Evolutionary conservation across 495 filamentous ascomycete species (phyloP), one percentile per base, ranked within the genome.

Genomic region (Tricharina praecox): DNA sequence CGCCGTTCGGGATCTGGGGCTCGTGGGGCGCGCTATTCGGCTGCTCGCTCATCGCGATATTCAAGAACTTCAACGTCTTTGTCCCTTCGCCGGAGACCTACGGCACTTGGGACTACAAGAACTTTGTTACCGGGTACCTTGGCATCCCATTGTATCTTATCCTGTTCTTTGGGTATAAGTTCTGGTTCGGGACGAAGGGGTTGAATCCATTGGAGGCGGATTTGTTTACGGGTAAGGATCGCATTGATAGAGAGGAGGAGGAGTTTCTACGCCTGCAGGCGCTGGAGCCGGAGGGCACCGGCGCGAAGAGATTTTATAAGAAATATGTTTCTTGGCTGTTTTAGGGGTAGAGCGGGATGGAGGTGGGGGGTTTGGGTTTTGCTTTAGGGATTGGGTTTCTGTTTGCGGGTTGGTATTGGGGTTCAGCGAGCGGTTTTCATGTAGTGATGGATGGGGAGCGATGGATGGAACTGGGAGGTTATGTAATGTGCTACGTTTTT

Each of bases 31-130:
- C 81, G 2, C 69, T 90, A 1, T 61, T 64, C 49, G 76, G 85
- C 56, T 84, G 79, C 62, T 67, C 67, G 48, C 52, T 92, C 19
- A 78, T 93, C 51, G 73, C 73, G 11, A 56, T 87, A 16, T 83
- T 79, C 50, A 85, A 87, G 68, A 79, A 85, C 58, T 90, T 76
- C 57, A 73, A 73, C 53, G 77, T 82, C 21, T 93, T 86, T 62
- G 63, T 69, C 3, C 66, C 65, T 18, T 63, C 55, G 19, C 30
- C 53, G 11, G 64, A 67, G 32, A 69, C 61, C 32, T 76, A 70
- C 45, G 71, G 73, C 9, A 68, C 70, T 34, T 78, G 77, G 59
- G 68, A 76, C 56, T 76, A 78, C 59, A 76, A 77, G 63, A 80
- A 73, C 54, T 90, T 90, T 63, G 72, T 92, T 62, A 87, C 82